A percentile compares a stretch with the other conserved stretches of the same genome.
phyloP scores from a whole-genome alignment of 176 grass and related monocot species.

The Lolium perenne region DNA sequence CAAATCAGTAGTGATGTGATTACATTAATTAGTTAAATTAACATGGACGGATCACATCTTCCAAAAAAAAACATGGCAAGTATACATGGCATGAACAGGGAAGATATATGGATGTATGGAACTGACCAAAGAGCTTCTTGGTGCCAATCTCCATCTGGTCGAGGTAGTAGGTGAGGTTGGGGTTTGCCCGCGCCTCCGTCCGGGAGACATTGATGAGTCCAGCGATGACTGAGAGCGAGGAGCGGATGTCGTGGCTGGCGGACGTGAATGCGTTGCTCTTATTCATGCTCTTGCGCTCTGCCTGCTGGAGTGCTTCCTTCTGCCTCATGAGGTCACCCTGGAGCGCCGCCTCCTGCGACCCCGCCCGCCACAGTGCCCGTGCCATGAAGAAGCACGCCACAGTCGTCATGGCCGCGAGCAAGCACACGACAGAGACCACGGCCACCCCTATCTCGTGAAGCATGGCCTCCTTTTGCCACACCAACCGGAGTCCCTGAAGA shows the following conservation, averaged over 20 bases:
- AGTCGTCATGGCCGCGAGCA: background rate
- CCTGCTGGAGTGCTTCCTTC: constrained; percentile 73
- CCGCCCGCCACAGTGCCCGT: constrained; percentile 14
- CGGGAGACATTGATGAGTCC: constrained; percentile 55
- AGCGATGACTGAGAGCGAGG: constrained; percentile 50
- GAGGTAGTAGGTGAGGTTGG: constrained; percentile 51
- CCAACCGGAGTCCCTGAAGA: constrained; percentile 39
- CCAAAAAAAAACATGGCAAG: background rate
- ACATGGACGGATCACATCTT: background rate
- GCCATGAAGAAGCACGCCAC: constrained; percentile 4
- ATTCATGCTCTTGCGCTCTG: constrained; percentile 89
- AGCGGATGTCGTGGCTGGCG: constrained; percentile 77
- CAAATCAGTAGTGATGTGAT: background rate
- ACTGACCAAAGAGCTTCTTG: constrained; percentile 71
- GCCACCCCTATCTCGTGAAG: background rate
- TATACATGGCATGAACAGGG: background rate
- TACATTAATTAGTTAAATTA: background rate
- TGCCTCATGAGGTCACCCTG: constrained; percentile 56
- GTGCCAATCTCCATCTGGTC: constrained; percentile 57
- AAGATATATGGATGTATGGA: background rate
- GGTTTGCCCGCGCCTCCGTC: constrained; percentile 21
- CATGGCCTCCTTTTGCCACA: background rate
- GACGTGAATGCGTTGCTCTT: constrained; percentile 80
- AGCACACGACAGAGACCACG: background rate
- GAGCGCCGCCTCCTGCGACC: constrained; percentile 41